Evolutionary conservation across 2,329 filamentous ascomycete species (phyloP), one percentile per base, ranked within the genome.

Genomic region (Chaetomium strumarium): DNA sequence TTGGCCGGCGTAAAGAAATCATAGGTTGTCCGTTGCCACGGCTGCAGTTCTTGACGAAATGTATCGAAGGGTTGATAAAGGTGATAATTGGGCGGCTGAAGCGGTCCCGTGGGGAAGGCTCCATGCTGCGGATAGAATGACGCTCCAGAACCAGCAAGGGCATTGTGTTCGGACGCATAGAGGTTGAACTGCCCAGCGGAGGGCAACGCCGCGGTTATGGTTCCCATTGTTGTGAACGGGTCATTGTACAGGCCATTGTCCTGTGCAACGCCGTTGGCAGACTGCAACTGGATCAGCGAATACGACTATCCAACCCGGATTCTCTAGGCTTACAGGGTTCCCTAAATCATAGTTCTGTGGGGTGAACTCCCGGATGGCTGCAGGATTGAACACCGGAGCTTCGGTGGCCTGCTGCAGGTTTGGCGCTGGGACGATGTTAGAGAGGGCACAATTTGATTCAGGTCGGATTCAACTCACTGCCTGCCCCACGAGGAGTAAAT

Each of bases 1-100:
- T 89, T 84, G 63, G 96, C 91, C 0, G 90, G 83, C 39, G 97
- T 80, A 68, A 99, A 99, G 59, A 97, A 88, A 65, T 97, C 91
- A 64, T 95, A 89, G 1, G 88, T 84, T 52, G 86, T 85, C 54
- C 89, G 83, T 66, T 99, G 92, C 65, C 95, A 96, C 2, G 86
- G 83, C 59, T 88, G 76, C 30, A 96, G 76, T 58, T 90, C 90
- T 57, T 92, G 87, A 55, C 84, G 81, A 66, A 90, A 81, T n/a
- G 88, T 84, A 6, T 89, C 90, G 52, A 91, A 80, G 0, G 91
- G 90, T 31, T 90, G 88, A 68, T 99, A 99, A 12, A 96, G 78
- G 68, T 99, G 93, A 67, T 96, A 95, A 73, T 92, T 88, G 6
- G 90, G 79, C 19, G 86, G 86, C 59, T 86, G 84, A 17, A 76